A percentile compares a stretch with the other conserved stretches of the same genome.
These are phyloP conservation scores for Exophiala bonariae DNA, from an alignment of 2,329 filamentous ascomycete genomes.

Conservation along the genomic window DNA sequence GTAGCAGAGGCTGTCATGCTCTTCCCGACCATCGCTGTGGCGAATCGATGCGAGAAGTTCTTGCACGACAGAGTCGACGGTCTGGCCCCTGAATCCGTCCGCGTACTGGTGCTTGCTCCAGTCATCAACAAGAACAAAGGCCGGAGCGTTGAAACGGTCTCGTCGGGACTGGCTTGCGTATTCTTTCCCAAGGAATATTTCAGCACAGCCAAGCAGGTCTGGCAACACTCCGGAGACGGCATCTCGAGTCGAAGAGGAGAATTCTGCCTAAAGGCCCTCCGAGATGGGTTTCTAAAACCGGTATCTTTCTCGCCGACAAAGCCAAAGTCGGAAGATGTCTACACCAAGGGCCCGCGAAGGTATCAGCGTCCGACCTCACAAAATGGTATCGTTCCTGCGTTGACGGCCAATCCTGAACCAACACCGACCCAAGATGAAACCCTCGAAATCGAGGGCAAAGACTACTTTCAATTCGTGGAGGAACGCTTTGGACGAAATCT, in stretches of 20 bases:
- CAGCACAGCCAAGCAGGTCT: slow-evolving; percentile 83
- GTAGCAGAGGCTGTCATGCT: slow-evolving; percentile 66
- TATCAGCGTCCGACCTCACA: slow-evolving; percentile 68
- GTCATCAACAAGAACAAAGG: slow-evolving; percentile 53
- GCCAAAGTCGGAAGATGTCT: slow-evolving; percentile 29
- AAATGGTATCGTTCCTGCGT: slow-evolving; percentile 40
- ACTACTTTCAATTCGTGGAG: slow-evolving; percentile 81
- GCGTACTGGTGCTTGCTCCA: slow-evolving; percentile 64
- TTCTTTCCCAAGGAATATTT: slow-evolving; percentile 69
- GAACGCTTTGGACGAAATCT: slow-evolving; percentile 93
- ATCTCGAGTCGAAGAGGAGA: slow-evolving; percentile 88
- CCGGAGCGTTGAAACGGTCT: slow-evolving; percentile 44
- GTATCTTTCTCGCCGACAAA: slow-evolving; percentile 27
- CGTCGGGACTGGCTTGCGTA: slow-evolving; percentile 67
- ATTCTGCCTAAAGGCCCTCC: slow-evolving; percentile 76
- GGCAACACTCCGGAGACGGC: slow-evolving; percentile 94
- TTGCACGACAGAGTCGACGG: slow-evolving; percentile 61
- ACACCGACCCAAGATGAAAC: slow-evolving; percentile 21
- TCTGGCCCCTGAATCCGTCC: slow-evolving; percentile 50
- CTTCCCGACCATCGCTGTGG: slow-evolving; percentile 71
- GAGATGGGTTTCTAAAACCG: slow-evolving; percentile 62
- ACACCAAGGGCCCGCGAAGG: slow-evolving; percentile 71
- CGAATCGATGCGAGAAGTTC: slow-evolving; percentile 74
- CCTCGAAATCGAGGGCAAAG: slow-evolving; percentile 49
- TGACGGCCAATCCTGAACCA: slow-evolving; percentile 1